Percentiles rank a stretch among this genome's conserved stretches.
Conservation (phyloP, 345 rosid species). For the Rhizophora apiculata region DNA sequence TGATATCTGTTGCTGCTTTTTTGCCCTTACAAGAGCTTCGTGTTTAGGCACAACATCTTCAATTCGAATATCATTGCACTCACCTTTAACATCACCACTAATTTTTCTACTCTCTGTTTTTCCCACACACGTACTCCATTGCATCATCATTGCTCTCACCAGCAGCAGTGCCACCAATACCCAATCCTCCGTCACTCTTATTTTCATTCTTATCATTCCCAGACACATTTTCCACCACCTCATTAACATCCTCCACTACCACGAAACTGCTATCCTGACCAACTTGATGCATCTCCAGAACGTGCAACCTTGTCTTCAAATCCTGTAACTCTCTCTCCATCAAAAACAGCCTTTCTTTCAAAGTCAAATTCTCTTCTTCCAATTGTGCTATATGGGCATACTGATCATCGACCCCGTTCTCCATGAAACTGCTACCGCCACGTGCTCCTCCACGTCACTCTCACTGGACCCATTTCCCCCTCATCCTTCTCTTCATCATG, state of each 20-base stretch:
- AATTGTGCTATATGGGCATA: slow-evolving; percentile 82
- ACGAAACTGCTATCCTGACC: slow-evolving; percentile 19
- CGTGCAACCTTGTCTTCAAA: slow-evolving; percentile 79
- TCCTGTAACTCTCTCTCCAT: slow-evolving; percentile 91
- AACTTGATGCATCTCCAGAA: slow-evolving; percentile 63
- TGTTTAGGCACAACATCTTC: slow-evolving; percentile 21
- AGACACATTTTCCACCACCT: slow-evolving; percentile 30
- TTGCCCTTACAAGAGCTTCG: slow-evolving; percentile 8
- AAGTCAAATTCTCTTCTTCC: slow-evolving; percentile 89
- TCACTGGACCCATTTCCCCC: slow-evolving; percentile 77
- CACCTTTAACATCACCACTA: slow-evolving; percentile 27
- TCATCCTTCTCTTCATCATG: slow-evolving; percentile 83
- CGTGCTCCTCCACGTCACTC: slow-evolving; percentile 97
- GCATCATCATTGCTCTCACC: slow-evolving; percentile 18
- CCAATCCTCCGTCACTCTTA: slow-evolving; percentile 66
- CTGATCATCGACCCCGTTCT: slow-evolving; percentile 93
- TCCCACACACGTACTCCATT: slow-evolving; percentile 18
- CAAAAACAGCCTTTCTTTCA: slow-evolving; percentile 85
- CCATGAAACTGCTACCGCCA: slow-evolving; percentile 82
- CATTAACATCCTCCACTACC: slow-evolving; percentile 44
- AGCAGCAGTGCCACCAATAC: slow-evolving; percentile 30
- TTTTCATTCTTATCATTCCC: slow-evolving; percentile 35
- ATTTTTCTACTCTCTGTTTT: slow-evolving; percentile 7
- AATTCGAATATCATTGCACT: slow-evolving; percentile 32
- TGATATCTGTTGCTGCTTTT: slow-evolving; percentile 1